Percentiles rank a stretch among this genome's conserved stretches.
Conservation (phyloP, 192 early-diverging fungal species). For the Umbelopsis vinacea region DNA sequence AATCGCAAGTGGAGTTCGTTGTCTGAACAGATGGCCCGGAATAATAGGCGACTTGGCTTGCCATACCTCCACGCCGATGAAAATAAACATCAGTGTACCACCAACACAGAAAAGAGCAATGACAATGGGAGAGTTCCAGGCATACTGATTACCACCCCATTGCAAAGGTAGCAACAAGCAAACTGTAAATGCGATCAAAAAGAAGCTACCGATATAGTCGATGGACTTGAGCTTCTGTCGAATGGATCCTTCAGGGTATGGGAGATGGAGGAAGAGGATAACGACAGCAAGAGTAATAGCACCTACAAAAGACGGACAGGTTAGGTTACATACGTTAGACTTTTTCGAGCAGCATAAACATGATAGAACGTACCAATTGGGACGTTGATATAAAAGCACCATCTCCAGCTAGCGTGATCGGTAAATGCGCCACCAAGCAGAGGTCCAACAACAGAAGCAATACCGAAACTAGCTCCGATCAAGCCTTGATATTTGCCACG, state of each 20-base stretch:
- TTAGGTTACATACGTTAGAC: too few species aligned
- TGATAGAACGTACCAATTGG: slow-evolving; percentile 45
- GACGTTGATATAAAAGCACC: slow-evolving; percentile 64
- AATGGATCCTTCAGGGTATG: neutral
- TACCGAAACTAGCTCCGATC: slow-evolving; percentile 55
- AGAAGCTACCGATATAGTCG: slow-evolving; percentile 63
- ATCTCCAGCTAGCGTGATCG: slow-evolving; percentile 61
- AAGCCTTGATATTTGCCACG: slow-evolving; percentile 70
- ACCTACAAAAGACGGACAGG: too few species aligned
- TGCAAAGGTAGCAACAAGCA: slow-evolving; percentile 66
- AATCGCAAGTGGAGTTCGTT: slow-evolving; percentile 60
- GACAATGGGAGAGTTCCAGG: slow-evolving; percentile 61
- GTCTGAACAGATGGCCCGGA: slow-evolving; percentile 58
- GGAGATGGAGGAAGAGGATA: slow-evolving; percentile 26
- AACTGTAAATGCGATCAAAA: slow-evolving; percentile 55
- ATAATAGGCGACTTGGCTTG: slow-evolving; percentile 76
- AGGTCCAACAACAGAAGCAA: slow-evolving; percentile 59
- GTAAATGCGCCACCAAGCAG: slow-evolving; percentile 65
- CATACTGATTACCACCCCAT: slow-evolving; percentile 65
- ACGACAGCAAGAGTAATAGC: too few species aligned
- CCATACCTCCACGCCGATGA: slow-evolving; percentile 58
- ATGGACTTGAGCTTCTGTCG: slow-evolving; percentile 57
- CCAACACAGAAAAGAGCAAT: slow-evolving; percentile 54
- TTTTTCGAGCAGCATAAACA: too few species aligned
- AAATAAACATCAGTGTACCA: slow-evolving; percentile 40